These are phyloP conservation scores for Pseudogymnoascus sp. DNA, from an alignment of 2,329 filamentous ascomycete species.

Conservation along the genomic window DNA sequence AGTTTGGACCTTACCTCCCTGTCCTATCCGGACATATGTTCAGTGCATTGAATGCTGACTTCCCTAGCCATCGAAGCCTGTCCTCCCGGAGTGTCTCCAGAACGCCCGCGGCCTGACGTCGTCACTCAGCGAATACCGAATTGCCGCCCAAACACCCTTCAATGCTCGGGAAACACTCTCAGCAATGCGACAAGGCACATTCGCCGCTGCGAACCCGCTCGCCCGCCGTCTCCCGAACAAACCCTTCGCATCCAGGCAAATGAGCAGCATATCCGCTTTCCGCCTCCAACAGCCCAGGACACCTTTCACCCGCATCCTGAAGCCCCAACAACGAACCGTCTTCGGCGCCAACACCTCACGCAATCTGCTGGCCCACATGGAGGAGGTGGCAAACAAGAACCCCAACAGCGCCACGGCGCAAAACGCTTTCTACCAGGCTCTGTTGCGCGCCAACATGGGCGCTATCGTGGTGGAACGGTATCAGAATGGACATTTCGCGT, in stretches of 20 bases:
- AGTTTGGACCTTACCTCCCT: no score
- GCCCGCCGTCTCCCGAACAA: conserved; percentile 14
- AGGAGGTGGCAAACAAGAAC: conserved; percentile 89
- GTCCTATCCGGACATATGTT: background rate
- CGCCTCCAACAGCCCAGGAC: conserved; percentile 15
- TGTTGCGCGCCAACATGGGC: conserved; percentile 87
- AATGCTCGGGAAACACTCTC: conserved; percentile 15
- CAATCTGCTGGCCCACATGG: conserved; percentile 71
- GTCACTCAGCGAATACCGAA: conserved; percentile 1
- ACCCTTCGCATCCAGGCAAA: background rate
- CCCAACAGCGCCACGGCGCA: conserved; percentile 80
- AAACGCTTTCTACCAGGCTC: conserved; percentile 86
- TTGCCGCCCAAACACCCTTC: conserved; percentile 14
- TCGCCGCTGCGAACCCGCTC: conserved; percentile 21
- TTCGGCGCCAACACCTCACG: conserved; percentile 33
- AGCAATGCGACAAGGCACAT: conserved; percentile 18
- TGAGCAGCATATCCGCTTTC: conserved; percentile 14
- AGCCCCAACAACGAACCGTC: conserved; percentile 21
- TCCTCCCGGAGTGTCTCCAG: conserved; percentile 18
- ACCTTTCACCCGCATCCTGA: conserved; percentile 12
- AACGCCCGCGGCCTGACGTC: conserved; percentile 13
- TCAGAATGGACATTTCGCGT: conserved; percentile 76
- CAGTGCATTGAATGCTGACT: background rate
- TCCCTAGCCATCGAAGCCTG: conserved; percentile 10
- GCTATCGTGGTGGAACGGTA: conserved; percentile 88